Evolutionary conservation across 2,329 filamentous ascomycete genomes (phyloP).

Genomic region (Westerdykella sp.): DNA sequence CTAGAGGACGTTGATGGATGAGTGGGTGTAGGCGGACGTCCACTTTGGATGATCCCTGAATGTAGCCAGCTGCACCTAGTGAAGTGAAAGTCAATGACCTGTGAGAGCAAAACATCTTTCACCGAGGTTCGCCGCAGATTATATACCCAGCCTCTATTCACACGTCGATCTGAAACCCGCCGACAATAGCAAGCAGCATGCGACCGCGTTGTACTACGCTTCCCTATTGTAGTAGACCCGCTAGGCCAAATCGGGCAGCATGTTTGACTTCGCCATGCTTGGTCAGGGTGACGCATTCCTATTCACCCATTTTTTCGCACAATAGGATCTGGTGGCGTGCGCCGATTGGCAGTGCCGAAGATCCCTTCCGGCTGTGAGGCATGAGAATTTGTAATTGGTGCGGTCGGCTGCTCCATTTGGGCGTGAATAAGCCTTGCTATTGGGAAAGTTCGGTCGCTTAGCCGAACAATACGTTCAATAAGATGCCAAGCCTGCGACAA

Average conservation of each 20-base stretch:
- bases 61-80: no score
- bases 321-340: no score
- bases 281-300: neutral
- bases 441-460: neutral
- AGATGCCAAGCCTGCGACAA: slow-evolving; percentile 6
- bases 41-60: no score
- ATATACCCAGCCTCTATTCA: no score
- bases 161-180: neutral
- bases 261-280: neutral
- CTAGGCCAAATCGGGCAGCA: neutral
- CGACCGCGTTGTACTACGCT: neutral
- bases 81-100: no score
- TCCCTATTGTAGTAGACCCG: neutral
- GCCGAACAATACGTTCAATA: slow-evolving; percentile 8
- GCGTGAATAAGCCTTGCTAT: neutral
- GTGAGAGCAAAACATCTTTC: no score
- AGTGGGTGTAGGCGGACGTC: no score
- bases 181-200: neutral
- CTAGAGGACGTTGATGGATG: no score
- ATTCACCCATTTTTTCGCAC: neutral
- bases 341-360: no score
- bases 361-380: no score
- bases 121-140: no score
- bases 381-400: neutral
- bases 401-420: neutral